Evolutionary conservation across 2,329 filamentous ascomycete species (phyloP), one percentile per base, ranked within the genome.

Genomic region (Diaporthe australafricana): DNA sequence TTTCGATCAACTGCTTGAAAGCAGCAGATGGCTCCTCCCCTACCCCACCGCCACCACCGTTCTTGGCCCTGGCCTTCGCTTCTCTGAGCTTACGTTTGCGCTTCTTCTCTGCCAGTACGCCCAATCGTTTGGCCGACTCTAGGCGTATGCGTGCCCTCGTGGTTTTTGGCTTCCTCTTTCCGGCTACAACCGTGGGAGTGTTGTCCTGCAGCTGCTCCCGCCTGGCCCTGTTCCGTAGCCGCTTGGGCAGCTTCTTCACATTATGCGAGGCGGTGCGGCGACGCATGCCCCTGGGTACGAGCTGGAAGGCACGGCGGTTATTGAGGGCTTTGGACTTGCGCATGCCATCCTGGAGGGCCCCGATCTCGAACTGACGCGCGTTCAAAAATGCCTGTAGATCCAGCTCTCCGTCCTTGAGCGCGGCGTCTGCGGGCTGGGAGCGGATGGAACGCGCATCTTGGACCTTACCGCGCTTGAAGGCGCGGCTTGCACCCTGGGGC

Each of bases 211-310:
- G 85, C 91, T 98, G 97, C 87, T 97, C 89, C 74, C 82, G 84
- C 77, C 85, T 88, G 1, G 94, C 95, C 75, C 93, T 88, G 48
- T 83, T 84, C 70, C 93, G 89, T 78, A 98, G 83, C 74, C 94
- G 86, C 79, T 92, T 92, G 2, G 96, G 96, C 20, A 99, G 92
- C 74, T 93, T 90, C 83, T 96, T 97, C 45, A 93, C 93, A 87
- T 99, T 98, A 83, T 99, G 96, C 80, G 95, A 98, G 25, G 96
- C 96, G 0, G 96, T 98, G 77, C 96, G 88, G 75, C 96, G 88
- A 75, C 96, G 88, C 88, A 99, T 84, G 63, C 92, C 91, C 76
- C 94, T 90, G 1, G 96, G 96, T 6, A 99, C 93, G 76, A 94
- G 90, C 81, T 99, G 96, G 78, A 98, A 98, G 17, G 96, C 95